Evolutionary conservation across 208 protist genomes (phyloP).

Genomic region (Acanthamoeba royreba): DNA sequence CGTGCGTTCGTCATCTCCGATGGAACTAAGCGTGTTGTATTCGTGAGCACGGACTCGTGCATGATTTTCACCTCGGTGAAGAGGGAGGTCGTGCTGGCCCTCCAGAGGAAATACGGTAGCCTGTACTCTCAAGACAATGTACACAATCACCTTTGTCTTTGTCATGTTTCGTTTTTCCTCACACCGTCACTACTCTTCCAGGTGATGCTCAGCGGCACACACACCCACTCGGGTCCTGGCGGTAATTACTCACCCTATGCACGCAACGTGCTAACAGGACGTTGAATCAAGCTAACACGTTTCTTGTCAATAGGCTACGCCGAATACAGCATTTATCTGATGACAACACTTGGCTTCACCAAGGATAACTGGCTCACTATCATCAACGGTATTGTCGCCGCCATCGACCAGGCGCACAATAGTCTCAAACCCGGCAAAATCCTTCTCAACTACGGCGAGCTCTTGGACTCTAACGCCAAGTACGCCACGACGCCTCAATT

Average conservation of each 20-base stretch:
- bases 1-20: conserved; percentile 67
- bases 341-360: conserved; percentile 70
- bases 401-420: conserved; percentile 63
- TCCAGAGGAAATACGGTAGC: conserved; percentile 50
- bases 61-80: conserved; percentile 71
- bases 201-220: conserved; percentile 57
- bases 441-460: conserved; percentile 20
- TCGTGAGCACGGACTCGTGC: conserved; percentile 66
- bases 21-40: conserved; percentile 54
- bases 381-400: conserved; percentile 63
- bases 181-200: not conserved
- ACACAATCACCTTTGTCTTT: not conserved
- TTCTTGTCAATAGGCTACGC: too few species aligned
- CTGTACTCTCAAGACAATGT: conserved; percentile 66
- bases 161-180: not conserved
- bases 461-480: conserved; percentile 63
- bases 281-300: too few species aligned
- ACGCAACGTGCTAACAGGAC: not conserved
- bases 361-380: conserved; percentile 65
- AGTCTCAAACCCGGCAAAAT: conserved; percentile 48
- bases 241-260: conserved; percentile 46
- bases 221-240: conserved; percentile 72
- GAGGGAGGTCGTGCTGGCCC: conserved; percentile 49
- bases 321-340: conserved; percentile 7
- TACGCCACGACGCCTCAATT: not conserved